phyloP scores from a whole-genome alignment of 2,329 filamentous ascomycete species.

The Ceratocystis colombiana region DNA sequence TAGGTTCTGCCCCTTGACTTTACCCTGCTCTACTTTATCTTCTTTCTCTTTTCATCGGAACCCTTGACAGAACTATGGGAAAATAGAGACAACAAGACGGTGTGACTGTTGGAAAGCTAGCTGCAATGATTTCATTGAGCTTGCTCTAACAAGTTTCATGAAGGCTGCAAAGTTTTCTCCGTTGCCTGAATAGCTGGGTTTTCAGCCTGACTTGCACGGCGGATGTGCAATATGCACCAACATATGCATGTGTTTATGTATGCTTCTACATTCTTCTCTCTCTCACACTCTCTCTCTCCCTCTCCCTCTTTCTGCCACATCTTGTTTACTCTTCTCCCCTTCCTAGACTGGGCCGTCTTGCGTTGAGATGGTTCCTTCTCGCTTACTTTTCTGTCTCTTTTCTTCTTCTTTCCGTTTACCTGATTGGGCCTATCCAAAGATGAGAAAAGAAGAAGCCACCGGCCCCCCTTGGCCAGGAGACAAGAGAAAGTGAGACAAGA shows the following conservation, averaged over 20 bases:
- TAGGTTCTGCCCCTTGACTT: neutral
- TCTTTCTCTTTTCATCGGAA: neutral
- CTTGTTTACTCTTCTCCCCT: neutral
- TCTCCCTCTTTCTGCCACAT: neutral
- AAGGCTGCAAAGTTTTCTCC: neutral
- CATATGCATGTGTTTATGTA: neutral
- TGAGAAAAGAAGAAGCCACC: neutral
- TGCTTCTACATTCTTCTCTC: neutral
- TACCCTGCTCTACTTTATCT: too few relatives aligned
- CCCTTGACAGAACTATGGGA: neutral
- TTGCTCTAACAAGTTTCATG: neutral
- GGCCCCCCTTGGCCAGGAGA: neutral
- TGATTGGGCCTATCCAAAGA: neutral
- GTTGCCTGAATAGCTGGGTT: neutral
- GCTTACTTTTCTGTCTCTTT: neutral
- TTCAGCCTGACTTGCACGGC: slow-evolving; percentile 1
- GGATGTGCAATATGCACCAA: neutral
- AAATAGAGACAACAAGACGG: slow-evolving; percentile 9
- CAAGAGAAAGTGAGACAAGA: neutral
- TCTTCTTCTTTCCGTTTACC: slow-evolving; percentile 2
- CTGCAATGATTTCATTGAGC: neutral
- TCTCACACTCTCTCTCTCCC: neutral
- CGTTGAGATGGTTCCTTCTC: slow-evolving; percentile 3
- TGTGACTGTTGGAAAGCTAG: neutral
- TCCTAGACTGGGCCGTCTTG: slow-evolving; percentile 4